Evolutionary conservation across 805 yeast genomes (phyloP).

Genomic region (Cyberlindnera mycetangii): DNA sequence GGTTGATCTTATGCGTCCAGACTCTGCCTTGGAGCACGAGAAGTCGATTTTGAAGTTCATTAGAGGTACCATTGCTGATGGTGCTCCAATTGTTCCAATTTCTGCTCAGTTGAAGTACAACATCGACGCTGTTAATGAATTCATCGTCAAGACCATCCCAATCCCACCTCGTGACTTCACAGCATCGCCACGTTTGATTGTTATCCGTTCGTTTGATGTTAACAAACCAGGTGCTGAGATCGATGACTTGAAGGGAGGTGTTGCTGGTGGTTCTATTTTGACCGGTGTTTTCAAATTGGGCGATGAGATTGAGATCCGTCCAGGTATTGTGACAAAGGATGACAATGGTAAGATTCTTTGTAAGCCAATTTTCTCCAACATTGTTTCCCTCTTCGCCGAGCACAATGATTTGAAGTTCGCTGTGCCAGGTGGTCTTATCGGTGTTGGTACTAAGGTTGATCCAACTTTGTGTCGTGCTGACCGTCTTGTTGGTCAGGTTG

Average conservation of each 20-base stretch:
- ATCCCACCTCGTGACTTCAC: conserved; percentile 94
- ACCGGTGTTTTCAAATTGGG: conserved; percentile 96
- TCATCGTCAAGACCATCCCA: conserved; percentile 91
- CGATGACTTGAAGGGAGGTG: conserved; percentile 98
- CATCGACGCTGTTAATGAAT: conserved; percentile 97
- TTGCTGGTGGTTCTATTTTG: conserved; percentile 98
- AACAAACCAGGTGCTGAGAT: conserved; percentile 99
- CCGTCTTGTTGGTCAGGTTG: conserved; percentile 98
- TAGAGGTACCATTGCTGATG: conserved; percentile 98
- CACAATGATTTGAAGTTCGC: conserved; percentile 97
- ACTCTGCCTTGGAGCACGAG: conserved; percentile 92
- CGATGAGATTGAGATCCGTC: conserved; percentile 98
- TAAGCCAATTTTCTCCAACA: conserved; percentile 91
- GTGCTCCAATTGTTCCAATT: conserved; percentile 98
- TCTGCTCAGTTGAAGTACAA: conserved; percentile 98
- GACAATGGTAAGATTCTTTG: conserved; percentile 86
- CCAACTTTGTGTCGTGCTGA: conserved; percentile 99
- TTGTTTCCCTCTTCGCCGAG: conserved; percentile 94
- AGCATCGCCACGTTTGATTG: conserved; percentile 92
- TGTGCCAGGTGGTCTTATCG: conserved; percentile 99
- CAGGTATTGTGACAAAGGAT: conserved; percentile 97
- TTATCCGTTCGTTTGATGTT: conserved; percentile 97
- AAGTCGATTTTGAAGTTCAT: conserved; percentile 88
- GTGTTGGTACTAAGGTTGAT: conserved; percentile 99
- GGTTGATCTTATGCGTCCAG: conserved; percentile 98